A percentile compares a stretch with the other conserved stretches of the same genome.
These are phyloP conservation scores for Lichtheimia ramosa DNA, from an alignment of 371 early-diverging fungal species.

Conservation along the genomic window DNA sequence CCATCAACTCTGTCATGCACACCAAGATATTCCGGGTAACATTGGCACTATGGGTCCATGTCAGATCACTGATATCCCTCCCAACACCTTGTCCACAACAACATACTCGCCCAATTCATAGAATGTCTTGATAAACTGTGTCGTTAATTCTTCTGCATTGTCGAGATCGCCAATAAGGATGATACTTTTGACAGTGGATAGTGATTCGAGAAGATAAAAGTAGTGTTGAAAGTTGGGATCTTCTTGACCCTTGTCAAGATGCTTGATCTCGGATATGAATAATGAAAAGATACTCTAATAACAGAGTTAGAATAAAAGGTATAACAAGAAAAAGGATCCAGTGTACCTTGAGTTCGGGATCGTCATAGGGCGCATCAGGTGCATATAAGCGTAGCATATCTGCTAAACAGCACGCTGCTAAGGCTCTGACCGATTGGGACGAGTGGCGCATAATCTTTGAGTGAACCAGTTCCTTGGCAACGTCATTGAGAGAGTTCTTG, in stretches of 20 bases:
- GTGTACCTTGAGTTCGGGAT: slow-evolving; percentile 67
- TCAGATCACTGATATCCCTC: too few relatives aligned
- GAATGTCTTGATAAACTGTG: slow-evolving; percentile 21
- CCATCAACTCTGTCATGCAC: slow-evolving; percentile 81
- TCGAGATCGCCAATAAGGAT: slow-evolving; percentile 60
- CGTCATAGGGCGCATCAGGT: slow-evolving; percentile 87
- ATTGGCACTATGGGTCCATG: slow-evolving; percentile 46
- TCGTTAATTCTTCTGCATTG: slow-evolving; percentile 25
- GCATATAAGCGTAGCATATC: slow-evolving; percentile 91
- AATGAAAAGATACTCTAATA: slow-evolving; percentile 74
- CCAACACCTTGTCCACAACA: background rate
- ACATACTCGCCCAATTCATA: slow-evolving; percentile 5
- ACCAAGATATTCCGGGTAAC: slow-evolving; percentile 75
- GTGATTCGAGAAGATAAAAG: slow-evolving; percentile 84
- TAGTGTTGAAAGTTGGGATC: slow-evolving; percentile 68
- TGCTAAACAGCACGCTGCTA: slow-evolving; percentile 87
- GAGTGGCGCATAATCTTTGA: slow-evolving; percentile 71
- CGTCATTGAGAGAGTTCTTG: slow-evolving; percentile 54
- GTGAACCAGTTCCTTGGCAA: slow-evolving; percentile 70
- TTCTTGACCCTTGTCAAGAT: slow-evolving; percentile 54
- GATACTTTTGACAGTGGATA: slow-evolving; percentile 83
- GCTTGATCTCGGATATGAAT: slow-evolving; percentile 72
- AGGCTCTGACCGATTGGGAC: slow-evolving; percentile 75
- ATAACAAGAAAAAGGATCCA: too few relatives aligned
- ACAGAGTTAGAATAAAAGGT: background rate